Conservation (phyloP, 2,329 filamentous ascomycete species). For the Ophiostoma sp. region DNA sequence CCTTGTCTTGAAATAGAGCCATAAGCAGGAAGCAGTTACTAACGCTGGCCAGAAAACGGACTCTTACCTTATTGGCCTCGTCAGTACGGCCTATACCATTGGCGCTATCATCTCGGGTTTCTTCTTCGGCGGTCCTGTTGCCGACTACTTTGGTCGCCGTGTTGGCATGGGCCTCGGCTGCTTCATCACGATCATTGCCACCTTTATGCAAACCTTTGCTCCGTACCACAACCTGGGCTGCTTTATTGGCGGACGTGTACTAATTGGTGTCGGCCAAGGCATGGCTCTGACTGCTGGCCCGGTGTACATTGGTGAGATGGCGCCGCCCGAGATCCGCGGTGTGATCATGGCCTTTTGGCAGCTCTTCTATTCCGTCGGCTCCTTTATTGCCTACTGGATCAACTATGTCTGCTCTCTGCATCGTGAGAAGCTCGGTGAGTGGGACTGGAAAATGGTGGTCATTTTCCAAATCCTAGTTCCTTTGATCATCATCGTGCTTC, state of each 20-base stretch:
- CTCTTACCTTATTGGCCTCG: conserved; percentile 42
- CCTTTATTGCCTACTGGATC: conserved; percentile 61
- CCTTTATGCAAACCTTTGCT: conserved; percentile 63
- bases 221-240: conserved; percentile 56
- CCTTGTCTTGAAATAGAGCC: too few species aligned
- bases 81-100: conserved; percentile 67
- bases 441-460: conserved; percentile 69
- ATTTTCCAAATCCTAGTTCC: conserved; percentile 69
- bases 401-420: conserved; percentile 58
- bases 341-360: conserved; percentile 67
- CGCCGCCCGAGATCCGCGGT: conserved; percentile 59
- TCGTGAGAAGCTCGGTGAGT: conserved; percentile 54
- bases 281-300: conserved; percentile 58
- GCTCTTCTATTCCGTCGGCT: conserved; percentile 61
- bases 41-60: conserved; percentile 32
- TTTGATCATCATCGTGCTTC: conserved; percentile 52
- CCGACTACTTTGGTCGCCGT: conserved; percentile 58
- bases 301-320: conserved; percentile 66
- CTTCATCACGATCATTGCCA: conserved; percentile 60
- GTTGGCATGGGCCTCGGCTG: conserved; percentile 62
- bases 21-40: neutral
- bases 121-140: conserved; percentile 60
- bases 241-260: conserved; percentile 63
- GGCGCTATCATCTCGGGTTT: conserved; percentile 65
- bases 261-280: conserved; percentile 66